Conservation (phyloP, 2,329 filamentous ascomycete genomes). For the Didymosphaeria variabile region DNA sequence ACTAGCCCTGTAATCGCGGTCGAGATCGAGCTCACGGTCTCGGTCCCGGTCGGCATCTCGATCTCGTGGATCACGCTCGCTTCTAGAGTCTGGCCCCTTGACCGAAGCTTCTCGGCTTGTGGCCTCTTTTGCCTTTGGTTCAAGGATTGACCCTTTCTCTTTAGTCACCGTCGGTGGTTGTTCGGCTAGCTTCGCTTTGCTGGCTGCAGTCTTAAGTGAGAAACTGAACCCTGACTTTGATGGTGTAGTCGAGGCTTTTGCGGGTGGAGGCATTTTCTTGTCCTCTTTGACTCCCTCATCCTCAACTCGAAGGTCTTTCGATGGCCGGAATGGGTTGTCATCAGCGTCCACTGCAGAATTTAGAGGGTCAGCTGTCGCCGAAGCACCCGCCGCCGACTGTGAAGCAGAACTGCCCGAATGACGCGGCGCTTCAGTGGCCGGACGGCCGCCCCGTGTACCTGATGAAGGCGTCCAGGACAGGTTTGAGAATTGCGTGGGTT, state of each 20-base stretch:
- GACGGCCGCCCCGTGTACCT: slow-evolving; percentile 62
- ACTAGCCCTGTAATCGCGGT: slow-evolving; percentile 50
- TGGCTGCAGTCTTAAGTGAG: slow-evolving; percentile 78
- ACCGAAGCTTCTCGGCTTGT: slow-evolving; percentile 39
- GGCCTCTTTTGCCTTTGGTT: slow-evolving; percentile 50
- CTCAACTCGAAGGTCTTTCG: slow-evolving; percentile 72
- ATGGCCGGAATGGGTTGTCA: slow-evolving; percentile 69
- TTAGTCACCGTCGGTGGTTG: slow-evolving; percentile 43
- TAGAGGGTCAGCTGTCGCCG: slow-evolving; percentile 25
- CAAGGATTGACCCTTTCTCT: slow-evolving; percentile 57
- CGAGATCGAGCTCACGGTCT: slow-evolving; percentile 44
- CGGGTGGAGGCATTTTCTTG: slow-evolving; percentile 64
- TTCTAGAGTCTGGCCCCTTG: slow-evolving; percentile 32
- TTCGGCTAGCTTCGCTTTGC: slow-evolving; percentile 58
- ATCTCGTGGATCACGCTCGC: slow-evolving; percentile 40
- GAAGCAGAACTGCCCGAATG: slow-evolving; percentile 21
- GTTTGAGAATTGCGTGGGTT: slow-evolving; percentile 67
- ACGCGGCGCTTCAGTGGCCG: slow-evolving; percentile 49
- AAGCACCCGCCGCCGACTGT: slow-evolving; percentile 27
- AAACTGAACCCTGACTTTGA: slow-evolving; percentile 77
- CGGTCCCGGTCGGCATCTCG: slow-evolving; percentile 42
- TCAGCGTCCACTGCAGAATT: slow-evolving; percentile 59
- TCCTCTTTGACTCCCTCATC: slow-evolving; percentile 65
- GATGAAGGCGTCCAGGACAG: slow-evolving; percentile 74
- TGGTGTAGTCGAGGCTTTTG: slow-evolving; percentile 59